Evolutionary conservation across 2,329 filamentous ascomycete species (phyloP), one percentile per base, ranked within the genome.

Genomic region (Pseudogymnoascus destructans): DNA sequence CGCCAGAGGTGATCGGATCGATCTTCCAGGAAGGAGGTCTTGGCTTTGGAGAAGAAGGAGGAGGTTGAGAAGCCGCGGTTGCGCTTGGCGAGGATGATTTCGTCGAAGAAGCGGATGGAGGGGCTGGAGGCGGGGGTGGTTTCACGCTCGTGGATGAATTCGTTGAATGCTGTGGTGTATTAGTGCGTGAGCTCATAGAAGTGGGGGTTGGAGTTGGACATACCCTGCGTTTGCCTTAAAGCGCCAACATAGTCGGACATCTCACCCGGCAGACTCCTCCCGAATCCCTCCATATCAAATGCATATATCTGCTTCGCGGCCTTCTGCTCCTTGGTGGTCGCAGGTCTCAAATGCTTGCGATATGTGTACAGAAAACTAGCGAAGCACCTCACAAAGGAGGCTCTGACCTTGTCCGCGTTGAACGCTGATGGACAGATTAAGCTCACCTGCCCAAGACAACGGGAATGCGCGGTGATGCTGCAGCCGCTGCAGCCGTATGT

Each of bases 101-200:
- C 86, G 70, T 93, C 88, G 65, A 93, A 93, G 1, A 93, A 78
- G 59, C 86, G 85, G 65, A 92, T 82, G 1, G 77, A 71, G 0
- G 86, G 79, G 62, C 87, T 78, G 6, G 80, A 77, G 0, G 81
- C 71, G 1, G 81, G 75, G 6, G 78, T 80, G 19, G 76, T 82
- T 71, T 93, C 88, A 49, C 88, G 81, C 65, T 90, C 86, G 66
- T 92, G 86, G 61, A 93, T 87, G 70, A 93, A 93, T 69, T 92
- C 87, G 64, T 89, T 89, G 69, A 91, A 89, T 55, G 75, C 81
- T 82, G 40, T 40, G 27, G 66, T 70, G 73, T 11, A 70, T 75
- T 60, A 77, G 73, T 74, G 17, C 71, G 64, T 52, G 71, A 73
- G 5, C 70, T 69, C 10, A 59, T 30, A 19, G 8, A 5, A 5